Evolutionary conservation across 2,329 filamentous ascomycete genomes (phyloP).

Genomic region (Exophiala bonariae): DNA sequence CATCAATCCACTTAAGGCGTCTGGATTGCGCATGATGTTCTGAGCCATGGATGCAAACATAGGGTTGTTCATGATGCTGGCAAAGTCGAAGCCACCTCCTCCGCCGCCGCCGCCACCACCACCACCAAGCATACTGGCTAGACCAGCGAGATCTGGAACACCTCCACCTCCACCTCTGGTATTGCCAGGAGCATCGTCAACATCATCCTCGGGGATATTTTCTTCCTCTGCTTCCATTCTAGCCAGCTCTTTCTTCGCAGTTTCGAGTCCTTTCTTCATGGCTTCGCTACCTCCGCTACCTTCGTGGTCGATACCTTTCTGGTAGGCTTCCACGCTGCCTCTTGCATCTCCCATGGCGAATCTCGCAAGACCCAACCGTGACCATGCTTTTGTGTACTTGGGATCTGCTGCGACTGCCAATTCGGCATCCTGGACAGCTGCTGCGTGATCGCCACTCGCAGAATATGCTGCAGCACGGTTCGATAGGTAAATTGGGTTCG

Average conservation of each 20-base stretch:
- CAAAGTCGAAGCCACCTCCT: slow-evolving; percentile 77
- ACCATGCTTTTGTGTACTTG: slow-evolving; percentile 97
- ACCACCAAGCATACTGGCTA: slow-evolving; percentile 70
- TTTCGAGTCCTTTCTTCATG: slow-evolving; percentile 97
- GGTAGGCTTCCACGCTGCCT: slow-evolving; percentile 92
- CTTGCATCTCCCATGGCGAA: slow-evolving; percentile 89
- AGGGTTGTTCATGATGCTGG: slow-evolving; percentile 90
- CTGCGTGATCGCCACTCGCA: slow-evolving; percentile 78
- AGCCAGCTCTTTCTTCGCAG: slow-evolving; percentile 81
- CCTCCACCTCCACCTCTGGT: slow-evolving; percentile 52
- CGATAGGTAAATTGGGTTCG: slow-evolving; percentile 94
- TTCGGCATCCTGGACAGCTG: slow-evolving; percentile 84
- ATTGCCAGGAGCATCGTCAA: slow-evolving; percentile 51
- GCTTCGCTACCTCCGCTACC: slow-evolving; percentile 92
- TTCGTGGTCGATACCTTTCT: slow-evolving; percentile 88
- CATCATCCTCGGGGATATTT: slow-evolving; percentile 50
- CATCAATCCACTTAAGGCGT: slow-evolving; percentile 89
- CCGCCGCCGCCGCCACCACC: slow-evolving; percentile 62
- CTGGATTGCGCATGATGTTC: slow-evolving; percentile 95
- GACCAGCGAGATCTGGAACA: slow-evolving; percentile 68
- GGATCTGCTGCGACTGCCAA: slow-evolving; percentile 85
- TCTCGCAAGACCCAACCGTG: slow-evolving; percentile 81
- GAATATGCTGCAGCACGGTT: slow-evolving; percentile 95
- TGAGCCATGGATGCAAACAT: slow-evolving; percentile 98
- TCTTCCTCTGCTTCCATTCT: slow-evolving; percentile 66